Evolutionary conservation across 305 asterid species (phyloP).

Genomic region (Plantago rigida): DNA sequence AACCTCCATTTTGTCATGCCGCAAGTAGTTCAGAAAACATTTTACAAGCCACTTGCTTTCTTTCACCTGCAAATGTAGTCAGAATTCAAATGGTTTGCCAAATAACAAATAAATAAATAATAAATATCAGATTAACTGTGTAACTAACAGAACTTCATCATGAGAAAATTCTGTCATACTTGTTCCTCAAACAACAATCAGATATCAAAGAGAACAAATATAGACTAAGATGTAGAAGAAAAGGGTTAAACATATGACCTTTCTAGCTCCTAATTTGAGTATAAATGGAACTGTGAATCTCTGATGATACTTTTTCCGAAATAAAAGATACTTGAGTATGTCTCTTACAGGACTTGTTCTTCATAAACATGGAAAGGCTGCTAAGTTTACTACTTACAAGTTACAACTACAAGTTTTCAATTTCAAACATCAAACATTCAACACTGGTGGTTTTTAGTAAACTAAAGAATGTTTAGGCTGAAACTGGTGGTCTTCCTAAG

Average conservation of each 20-base stretch:
- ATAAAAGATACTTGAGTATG: too few relatives aligned
- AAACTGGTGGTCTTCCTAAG: too few relatives aligned
- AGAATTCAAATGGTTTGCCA: conserved; percentile 23
- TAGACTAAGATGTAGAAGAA: conserved; percentile 1
- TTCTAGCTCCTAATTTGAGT: too few relatives aligned
- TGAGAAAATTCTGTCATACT: background rate
- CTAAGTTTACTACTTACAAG: too few relatives aligned
- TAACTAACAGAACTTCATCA: background rate
- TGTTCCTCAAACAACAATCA: conserved; percentile 5
- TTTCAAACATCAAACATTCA: too few relatives aligned
- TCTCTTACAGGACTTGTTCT: too few relatives aligned
- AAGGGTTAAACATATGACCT: background rate
- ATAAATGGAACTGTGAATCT: too few relatives aligned
- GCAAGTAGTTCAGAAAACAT: conserved; percentile 85
- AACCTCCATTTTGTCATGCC: conserved; percentile 81
- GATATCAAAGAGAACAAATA: background rate
- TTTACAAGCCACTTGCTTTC: conserved; percentile 99
- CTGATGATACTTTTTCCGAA: too few relatives aligned
- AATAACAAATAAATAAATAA: conserved; percentile 13
- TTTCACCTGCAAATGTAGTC: conserved; percentile 61
- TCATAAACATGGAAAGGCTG: too few relatives aligned
- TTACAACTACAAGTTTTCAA: too few relatives aligned
- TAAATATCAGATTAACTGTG: background rate
- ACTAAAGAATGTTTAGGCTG: too few relatives aligned
- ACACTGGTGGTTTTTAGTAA: too few relatives aligned